These are phyloP conservation scores for Colletotrichum godetiae DNA, from an alignment of 2,329 filamentous ascomycete genomes.

Conservation along the genomic window DNA sequence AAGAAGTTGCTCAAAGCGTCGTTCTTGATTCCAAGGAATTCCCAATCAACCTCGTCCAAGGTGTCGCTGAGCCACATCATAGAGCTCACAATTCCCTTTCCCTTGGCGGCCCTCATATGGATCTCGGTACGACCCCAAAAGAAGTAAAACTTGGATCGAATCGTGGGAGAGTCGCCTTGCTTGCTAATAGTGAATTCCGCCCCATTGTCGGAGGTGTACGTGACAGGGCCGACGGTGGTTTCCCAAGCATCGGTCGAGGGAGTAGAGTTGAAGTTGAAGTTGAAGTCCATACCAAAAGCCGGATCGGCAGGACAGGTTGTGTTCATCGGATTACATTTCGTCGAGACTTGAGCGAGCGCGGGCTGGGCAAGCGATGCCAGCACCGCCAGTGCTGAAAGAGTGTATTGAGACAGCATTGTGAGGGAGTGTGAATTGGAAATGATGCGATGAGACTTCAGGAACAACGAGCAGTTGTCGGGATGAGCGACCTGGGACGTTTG, in stretches of 20 bases:
- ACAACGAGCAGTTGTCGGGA: background rate
- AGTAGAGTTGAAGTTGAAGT: slow-evolving; percentile 73
- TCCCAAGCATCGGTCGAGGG: slow-evolving; percentile 74
- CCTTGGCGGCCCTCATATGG: slow-evolving; percentile 79
- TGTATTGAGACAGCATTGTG: slow-evolving; percentile 42
- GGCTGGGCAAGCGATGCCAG: slow-evolving; percentile 57
- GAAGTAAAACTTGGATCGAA: slow-evolving; percentile 84
- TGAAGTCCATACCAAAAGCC: slow-evolving; percentile 74
- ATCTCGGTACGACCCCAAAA: slow-evolving; percentile 87
- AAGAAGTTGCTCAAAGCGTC: slow-evolving; percentile 82
- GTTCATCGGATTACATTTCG: slow-evolving; percentile 82
- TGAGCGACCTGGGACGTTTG: background rate
- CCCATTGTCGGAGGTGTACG: slow-evolving; percentile 70
- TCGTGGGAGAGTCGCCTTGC: slow-evolving; percentile 80
- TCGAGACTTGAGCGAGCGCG: slow-evolving; percentile 77
- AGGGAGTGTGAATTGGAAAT: background rate
- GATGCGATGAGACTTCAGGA: background rate
- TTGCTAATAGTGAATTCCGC: slow-evolving; percentile 78
- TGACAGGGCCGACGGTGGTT: slow-evolving; percentile 73
- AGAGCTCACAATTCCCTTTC: slow-evolving; percentile 81
- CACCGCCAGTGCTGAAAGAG: slow-evolving; percentile 51
- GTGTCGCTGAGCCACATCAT: slow-evolving; percentile 88
- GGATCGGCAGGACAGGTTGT: slow-evolving; percentile 76
- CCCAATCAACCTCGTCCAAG: slow-evolving; percentile 90
- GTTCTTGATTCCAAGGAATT: slow-evolving; percentile 77